These are phyloP conservation scores for Sporisorium iseilematis-ciliati DNA, from an alignment of 1,284 basidiomycete species.

Conservation along the genomic window DNA sequence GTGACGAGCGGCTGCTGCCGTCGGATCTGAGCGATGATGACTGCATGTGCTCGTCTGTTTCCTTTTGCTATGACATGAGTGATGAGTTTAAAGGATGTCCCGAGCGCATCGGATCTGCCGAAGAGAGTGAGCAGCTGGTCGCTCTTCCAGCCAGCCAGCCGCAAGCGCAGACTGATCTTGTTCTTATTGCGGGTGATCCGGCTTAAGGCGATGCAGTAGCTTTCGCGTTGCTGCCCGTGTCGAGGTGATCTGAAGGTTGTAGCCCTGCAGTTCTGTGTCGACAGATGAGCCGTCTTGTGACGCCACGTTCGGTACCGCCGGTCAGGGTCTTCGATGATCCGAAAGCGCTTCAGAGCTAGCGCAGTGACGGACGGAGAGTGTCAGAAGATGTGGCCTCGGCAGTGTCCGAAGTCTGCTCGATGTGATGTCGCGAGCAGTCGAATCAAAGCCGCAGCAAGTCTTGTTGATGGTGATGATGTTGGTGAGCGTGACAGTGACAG, in stretches of 20 bases:
- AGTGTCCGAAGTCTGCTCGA: too few species aligned
- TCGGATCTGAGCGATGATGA: conserved; percentile 1
- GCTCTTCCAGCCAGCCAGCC: not conserved
- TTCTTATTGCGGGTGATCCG: too few species aligned
- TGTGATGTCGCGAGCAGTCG: not conserved
- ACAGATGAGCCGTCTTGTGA: too few species aligned
- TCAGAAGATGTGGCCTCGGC: too few species aligned
- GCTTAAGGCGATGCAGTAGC: too few species aligned
- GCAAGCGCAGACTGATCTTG: not conserved
- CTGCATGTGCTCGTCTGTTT: conserved; percentile 9
- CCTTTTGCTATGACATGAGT: not conserved
- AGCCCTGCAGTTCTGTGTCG: too few species aligned
- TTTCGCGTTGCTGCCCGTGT: too few species aligned
- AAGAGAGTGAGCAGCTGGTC: not conserved
- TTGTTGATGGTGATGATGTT: not conserved
- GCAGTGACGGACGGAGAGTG: too few species aligned
- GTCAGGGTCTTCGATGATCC: too few species aligned
- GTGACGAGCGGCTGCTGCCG: conserved; percentile 15
- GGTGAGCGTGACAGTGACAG: conserved; percentile 12
- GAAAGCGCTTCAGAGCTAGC: too few species aligned
- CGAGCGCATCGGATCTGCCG: conserved; percentile 15
- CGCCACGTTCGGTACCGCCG: too few species aligned
- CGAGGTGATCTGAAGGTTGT: too few species aligned
- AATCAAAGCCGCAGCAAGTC: not conserved
- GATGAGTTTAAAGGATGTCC: not conserved